Percentiles rank a stretch among this genome's conserved stretches.
Evolutionary conservation across 768 basidiomycete genomes (phyloP).

Genomic region (Butyriboletus loyo): DNA sequence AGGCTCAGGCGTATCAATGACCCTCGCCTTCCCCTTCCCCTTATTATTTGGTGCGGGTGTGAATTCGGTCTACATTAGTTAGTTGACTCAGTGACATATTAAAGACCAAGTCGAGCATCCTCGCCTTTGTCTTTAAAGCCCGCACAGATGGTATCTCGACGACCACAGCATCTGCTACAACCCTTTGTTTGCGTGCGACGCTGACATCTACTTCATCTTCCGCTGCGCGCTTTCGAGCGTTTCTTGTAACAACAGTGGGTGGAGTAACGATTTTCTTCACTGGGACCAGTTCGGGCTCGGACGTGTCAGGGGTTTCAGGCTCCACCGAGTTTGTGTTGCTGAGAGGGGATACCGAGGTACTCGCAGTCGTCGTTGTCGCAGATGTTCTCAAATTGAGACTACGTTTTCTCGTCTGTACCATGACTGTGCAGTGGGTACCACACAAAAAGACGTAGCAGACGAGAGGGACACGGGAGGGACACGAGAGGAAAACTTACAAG

Average conservation of each 20-base stretch:
- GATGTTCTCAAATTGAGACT: slow-evolving; percentile 17
- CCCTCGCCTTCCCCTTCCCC: slow-evolving; percentile 30
- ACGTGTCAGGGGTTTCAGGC: slow-evolving; percentile 53
- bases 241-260: slow-evolving; percentile 8
- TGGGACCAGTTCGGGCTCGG: slow-evolving; percentile 30
- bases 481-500: slow-evolving; percentile 16
- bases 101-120: slow-evolving; percentile 6
- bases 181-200: slow-evolving; percentile 34
- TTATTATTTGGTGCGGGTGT: slow-evolving; percentile 7
- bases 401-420: slow-evolving; percentile 24
- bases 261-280: neutral
- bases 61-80: slow-evolving; percentile 8
- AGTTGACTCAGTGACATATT: slow-evolving; percentile 15
- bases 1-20: slow-evolving; percentile 25
- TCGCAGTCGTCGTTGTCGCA: slow-evolving; percentile 31
- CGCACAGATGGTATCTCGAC: slow-evolving; percentile 11
- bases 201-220: slow-evolving; percentile 30
- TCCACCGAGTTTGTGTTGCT: slow-evolving; percentile 46
- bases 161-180: slow-evolving; percentile 26
- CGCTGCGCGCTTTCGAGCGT: slow-evolving; percentile 32
- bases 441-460: neutral
- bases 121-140: slow-evolving; percentile 25
- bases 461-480: slow-evolving; percentile 20
- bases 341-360: slow-evolving; percentile 47
- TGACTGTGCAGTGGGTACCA: neutral